These are phyloP conservation scores for Trichoderma reesei DNA, from an alignment of 495 filamentous ascomycete genomes.

Conservation along the genomic window DNA sequence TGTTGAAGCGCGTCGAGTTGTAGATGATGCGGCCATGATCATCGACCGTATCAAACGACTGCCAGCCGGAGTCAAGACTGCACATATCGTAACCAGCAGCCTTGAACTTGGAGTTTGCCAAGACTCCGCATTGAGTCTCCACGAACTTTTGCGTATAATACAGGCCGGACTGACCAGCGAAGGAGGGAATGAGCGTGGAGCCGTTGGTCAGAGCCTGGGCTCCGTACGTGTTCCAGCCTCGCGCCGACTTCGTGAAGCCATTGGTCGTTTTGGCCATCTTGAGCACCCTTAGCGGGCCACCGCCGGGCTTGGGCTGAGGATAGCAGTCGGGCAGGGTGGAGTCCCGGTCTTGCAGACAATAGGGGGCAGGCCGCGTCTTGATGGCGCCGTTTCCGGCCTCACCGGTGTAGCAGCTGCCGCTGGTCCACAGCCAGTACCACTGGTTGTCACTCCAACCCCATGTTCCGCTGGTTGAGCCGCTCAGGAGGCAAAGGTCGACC, in stretches of 20 bases:
- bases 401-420: constrained; percentile 10
- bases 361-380: constrained; percentile 10
- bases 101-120: constrained; percentile 15
- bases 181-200: constrained; percentile 11
- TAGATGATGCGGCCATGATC: constrained; percentile 21
- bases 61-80: constrained; percentile 24
- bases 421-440: constrained; percentile 15
- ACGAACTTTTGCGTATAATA: constrained; percentile 18
- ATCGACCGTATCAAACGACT: constrained; percentile 17
- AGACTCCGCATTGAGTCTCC: constrained; percentile 16
- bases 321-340: constrained; percentile 13
- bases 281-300: constrained; percentile 12
- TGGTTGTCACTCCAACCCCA: constrained; percentile 14
- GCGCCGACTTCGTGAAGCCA: background rate
- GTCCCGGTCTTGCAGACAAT: constrained; percentile 13
- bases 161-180: constrained; percentile 13
- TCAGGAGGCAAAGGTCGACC: constrained; percentile 13
- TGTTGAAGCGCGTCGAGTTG: constrained; percentile 18
- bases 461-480: constrained; percentile 13
- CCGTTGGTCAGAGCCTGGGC: constrained; percentile 10
- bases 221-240: constrained; percentile 10
- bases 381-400: background rate
- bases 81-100: constrained; percentile 19
- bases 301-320: constrained; percentile 9
- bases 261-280: constrained; percentile 11